Evolutionary conservation across 1,284 basidiomycete species (phyloP), one percentile per base, ranked within the genome.

Genomic region (Malassezia sympodialis): DNA sequence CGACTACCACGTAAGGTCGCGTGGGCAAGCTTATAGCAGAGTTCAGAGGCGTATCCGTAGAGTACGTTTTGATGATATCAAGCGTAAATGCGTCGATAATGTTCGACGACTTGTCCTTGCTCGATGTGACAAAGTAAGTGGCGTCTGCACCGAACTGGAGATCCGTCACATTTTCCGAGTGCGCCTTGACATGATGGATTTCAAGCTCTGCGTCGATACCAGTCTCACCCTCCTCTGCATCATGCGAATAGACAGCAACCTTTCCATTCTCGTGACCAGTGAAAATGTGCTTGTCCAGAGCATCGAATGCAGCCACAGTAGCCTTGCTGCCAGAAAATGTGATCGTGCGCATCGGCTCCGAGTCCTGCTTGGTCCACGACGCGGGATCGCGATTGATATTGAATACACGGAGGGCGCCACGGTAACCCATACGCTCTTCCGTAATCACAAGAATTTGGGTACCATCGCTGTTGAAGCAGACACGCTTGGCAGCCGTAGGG

Each of bases 221-320:
- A 35, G 56, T 62, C 59, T 74, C 72, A 34, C 67, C 67, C 56
- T 73, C 67, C 59, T 73, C 62, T 21, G 59, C 57, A 56, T 74
- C 72, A 61, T 74, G 72, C 51, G 67, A 64, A 60, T 72, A 73
- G 10, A 60, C 47, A 8, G 70, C 69, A 30, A 98, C 82, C 75
- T 93, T 96, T 24, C 94, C 94, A 57, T 87, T 88, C 77, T 96
- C 93, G 78, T 99, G 94, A 81, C 79, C 93, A 1, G 90, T 94
- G 63, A 98, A 79, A 75, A 99, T 85, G 66, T 86, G 78, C 54
- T 85, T 82, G 37, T 86, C 84, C 23, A 82, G 81, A 49, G 85
- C 82, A 7, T 88, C 86, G 76, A 93, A 98, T 2, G 88, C 84
- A 67, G 90, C 93, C 34, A 96, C 90, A 3, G 90, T 94, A 14